Percentiles rank a stretch among this genome's conserved stretches.
Conservation (phyloP, 306 rosid species). For the Prunus dulcis region DNA sequence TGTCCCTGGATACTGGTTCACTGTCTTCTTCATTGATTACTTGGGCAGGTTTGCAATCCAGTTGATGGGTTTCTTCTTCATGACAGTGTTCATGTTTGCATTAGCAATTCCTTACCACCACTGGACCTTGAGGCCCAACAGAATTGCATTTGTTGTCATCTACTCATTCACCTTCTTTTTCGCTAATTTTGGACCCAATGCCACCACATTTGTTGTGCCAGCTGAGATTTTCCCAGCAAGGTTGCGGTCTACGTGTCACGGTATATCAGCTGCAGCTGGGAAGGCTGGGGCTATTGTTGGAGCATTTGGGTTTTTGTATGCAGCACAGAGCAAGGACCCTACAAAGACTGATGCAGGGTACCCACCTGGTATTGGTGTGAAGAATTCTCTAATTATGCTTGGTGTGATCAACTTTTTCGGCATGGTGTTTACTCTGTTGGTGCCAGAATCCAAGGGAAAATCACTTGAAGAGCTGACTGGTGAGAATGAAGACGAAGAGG, state of each 20-base stretch:
- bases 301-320: conserved; percentile 85
- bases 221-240: conserved; percentile 94
- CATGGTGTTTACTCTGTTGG: conserved; percentile 56
- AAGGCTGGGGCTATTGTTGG: conserved; percentile 93
- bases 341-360: conserved; percentile 47
- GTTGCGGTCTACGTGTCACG: conserved; percentile 86
- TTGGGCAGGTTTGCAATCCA: conserved; percentile 82
- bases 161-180: conserved; percentile 83
- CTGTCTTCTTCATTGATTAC: conserved; percentile 57
- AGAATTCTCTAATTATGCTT: conserved; percentile 59
- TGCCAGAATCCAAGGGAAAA: conserved; percentile 84
- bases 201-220: conserved; percentile 84
- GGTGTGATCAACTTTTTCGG: conserved; percentile 73
- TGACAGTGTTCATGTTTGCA: conserved; percentile 93
- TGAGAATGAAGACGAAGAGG: conserved; percentile 44
- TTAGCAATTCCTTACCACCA: conserved; percentile 83
- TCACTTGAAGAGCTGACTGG: conserved; percentile 87
- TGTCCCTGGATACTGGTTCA: conserved; percentile 93
- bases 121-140: conserved; percentile 51
- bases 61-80: conserved; percentile 84
- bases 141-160: conserved; percentile 59
- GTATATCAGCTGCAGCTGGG: conserved; percentile 85
- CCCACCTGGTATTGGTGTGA: conserved; percentile 76
- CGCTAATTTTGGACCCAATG: conserved; percentile 86
- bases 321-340: conserved; percentile 54